Evolutionary conservation across 2,329 filamentous ascomycete genomes (phyloP), one percentile per base, ranked within the genome.

Genomic region (Diaporthe destruens): DNA sequence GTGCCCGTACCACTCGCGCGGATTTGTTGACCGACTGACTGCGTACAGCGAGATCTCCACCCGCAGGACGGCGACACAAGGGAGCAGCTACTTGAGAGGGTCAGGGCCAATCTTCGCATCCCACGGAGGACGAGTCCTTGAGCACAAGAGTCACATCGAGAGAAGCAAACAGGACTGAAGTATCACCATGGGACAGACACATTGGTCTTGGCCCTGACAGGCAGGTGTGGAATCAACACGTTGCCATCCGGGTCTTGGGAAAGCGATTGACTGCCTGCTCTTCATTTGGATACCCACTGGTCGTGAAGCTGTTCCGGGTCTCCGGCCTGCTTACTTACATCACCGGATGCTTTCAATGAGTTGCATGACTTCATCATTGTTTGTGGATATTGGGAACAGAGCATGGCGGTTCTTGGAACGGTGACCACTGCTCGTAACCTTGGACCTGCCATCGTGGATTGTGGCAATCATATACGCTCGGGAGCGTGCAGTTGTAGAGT

Each of bases 41-140:
- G 18, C 25, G 49, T 18, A 42, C 73, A 88, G 87, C 80, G 86
- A 56, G 85, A 86, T 71, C 76, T 88, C 18, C 82, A 84, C 55
- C 86, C 87, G 0, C 81, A 84, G 47, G 78, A 81, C 0, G 79
- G 77, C 3, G 85, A 85, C 69, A 84, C 83, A 2, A 80, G 80
- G 56, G 85, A 88, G 68, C 80, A 87, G 75, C 75, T 88, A 14
- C 77, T 88, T 14, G 86, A 84, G 25, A 80, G 87, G 39, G 80
- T 88, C 2, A 75, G 81, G 74, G 82, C 83, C 9, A 88, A 88
- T 59, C 83, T 88, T 81, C 84, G 86, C 49, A 81, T 81, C 16
- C 78, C 84, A 1, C 79, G 73, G 55, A 72, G 44, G 66, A 68
- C 71, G 18, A 69, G 29, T 11, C 65, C 63, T 18, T 57, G 44